Percentiles rank a stretch among this genome's conserved stretches.
These are phyloP conservation scores for Candida nonsorbophila DNA, from an alignment of 805 yeast genomes.

Conservation along the genomic window DNA sequence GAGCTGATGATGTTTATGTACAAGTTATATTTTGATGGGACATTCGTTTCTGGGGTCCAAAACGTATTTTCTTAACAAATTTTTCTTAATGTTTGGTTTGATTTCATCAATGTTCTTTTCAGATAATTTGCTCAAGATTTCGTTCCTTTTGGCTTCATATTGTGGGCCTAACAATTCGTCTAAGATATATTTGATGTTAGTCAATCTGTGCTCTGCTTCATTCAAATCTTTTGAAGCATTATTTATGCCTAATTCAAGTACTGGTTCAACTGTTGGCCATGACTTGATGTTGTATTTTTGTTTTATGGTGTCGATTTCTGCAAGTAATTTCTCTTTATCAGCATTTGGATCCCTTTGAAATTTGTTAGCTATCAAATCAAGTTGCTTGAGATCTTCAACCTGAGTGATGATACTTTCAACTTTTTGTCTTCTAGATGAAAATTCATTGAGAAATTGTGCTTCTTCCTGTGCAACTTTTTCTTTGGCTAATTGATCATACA, in stretches of 20 bases:
- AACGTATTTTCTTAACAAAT: conserved; percentile 59
- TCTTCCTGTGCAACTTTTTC: conserved; percentile 65
- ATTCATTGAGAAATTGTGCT: conserved; percentile 46
- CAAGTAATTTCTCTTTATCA: conserved; percentile 10
- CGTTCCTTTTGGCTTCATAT: conserved; percentile 14
- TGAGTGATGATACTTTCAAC: conserved; percentile 21
- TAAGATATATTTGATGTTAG: conserved; percentile 22
- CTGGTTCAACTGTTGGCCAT: conserved; percentile 39
- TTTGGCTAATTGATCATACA: conserved; percentile 71
- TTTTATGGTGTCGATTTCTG: conserved; percentile 31
- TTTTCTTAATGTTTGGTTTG: conserved; percentile 52
- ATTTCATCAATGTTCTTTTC: conserved; percentile 13
- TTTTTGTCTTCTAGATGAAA: conserved; percentile 40
- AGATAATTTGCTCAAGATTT: conserved; percentile 15
- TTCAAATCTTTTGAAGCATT: conserved; percentile 16
- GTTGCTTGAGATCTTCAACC: conserved; percentile 31
- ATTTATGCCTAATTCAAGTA: conserved; percentile 27
- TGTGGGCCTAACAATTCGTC: conserved; percentile 26
- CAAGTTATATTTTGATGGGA: conserved; percentile 11
- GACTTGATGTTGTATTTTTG: conserved; percentile 29
- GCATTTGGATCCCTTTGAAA: conserved; percentile 17
- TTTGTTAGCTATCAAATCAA: conserved; percentile 24
- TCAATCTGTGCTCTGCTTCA: conserved; percentile 23
- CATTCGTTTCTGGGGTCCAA: conserved; percentile 26
- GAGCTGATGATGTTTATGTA: too few relatives aligned